Base-by-base conservation (phyloP, 148 eudicot genomes). In the Linanthus parryae region DNA sequence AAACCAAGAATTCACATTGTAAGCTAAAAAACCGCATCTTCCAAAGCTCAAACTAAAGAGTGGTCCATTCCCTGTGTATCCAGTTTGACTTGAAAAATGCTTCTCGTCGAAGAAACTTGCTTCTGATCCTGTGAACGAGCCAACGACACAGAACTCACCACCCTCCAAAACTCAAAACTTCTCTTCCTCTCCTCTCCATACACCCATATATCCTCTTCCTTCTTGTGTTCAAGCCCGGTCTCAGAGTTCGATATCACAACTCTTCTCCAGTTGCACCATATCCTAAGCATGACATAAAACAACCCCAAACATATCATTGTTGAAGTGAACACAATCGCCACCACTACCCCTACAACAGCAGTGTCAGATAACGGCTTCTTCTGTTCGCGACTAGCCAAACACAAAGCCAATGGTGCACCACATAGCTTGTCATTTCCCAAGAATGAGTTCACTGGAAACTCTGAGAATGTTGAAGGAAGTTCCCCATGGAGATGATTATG, bases 221-320 rank as follows among this genome's bases (percentile, higher is more conserved):
- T 71, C 20, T 68, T 65, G 16, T 54, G 25, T 28, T 80, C 83
- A 25, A 41, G 31, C 15, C 55, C 62, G 7, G 28, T 64, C 17
- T 72, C 96, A 15, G 83, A 78, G 49, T 64, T 84, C 5, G 89
- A 70, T 53, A 85, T 61, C 52, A 82, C 64, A 25, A 76, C 85
- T 30, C 57, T 68, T 57, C 78, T 79, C 97, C 97, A 89, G 44
- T 80, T 68, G 67, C 65, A 77, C 97, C 97, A 89, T 23, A 89
- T 85, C 64, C 95, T 82, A 30, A 82, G 31, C 95, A 89, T 89
- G 10, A 71, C 47, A 30, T 89, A 89, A 12, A 89, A 42, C 83
- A 89, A 56, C 15, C 64, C 65, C 71, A 85, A 49, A 65, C 97
- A 89, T 34, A 85, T 61, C 40, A 85, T 69, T 19, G 83, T 70